Conservation (phyloP, 495 filamentous ascomycete species). For the Daldinia concentrica region DNA sequence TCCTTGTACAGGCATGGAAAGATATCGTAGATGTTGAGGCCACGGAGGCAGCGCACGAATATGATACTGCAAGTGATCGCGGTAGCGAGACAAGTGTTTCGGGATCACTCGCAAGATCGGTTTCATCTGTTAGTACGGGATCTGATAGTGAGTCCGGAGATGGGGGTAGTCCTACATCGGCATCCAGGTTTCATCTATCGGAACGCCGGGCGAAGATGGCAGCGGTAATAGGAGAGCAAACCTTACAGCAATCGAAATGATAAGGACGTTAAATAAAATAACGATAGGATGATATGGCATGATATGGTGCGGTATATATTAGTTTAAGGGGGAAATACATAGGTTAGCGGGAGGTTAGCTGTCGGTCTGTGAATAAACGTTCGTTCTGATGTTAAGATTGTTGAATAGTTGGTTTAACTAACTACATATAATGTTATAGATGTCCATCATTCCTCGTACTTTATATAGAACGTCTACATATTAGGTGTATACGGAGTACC, state of each 20-base stretch:
- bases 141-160: conserved; percentile 33
- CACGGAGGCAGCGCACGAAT: background rate
- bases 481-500: no score
- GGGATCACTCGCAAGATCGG: conserved; percentile 20
- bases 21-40: background rate
- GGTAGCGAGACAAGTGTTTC: conserved; percentile 35
- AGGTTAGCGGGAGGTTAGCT: background rate
- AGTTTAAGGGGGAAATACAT: background rate
- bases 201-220: conserved; percentile 12
- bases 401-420: no score
- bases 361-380: background rate
- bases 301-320: background rate
- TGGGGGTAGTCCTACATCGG: background rate
- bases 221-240: background rate
- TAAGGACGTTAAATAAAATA: background rate
- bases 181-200: background rate
- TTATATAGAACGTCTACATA: no score
- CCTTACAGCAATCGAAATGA: background rate
- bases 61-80: conserved; percentile 30
- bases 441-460: no score
- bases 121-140: conserved; percentile 21
- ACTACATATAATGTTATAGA: no score
- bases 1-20: conserved; percentile 10
- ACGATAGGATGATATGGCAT: background rate
- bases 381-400: background rate